Evolutionary conservation across 768 basidiomycete genomes (phyloP), one percentile per base, ranked within the genome.

Genomic region (Boletus subparvulus): DNA sequence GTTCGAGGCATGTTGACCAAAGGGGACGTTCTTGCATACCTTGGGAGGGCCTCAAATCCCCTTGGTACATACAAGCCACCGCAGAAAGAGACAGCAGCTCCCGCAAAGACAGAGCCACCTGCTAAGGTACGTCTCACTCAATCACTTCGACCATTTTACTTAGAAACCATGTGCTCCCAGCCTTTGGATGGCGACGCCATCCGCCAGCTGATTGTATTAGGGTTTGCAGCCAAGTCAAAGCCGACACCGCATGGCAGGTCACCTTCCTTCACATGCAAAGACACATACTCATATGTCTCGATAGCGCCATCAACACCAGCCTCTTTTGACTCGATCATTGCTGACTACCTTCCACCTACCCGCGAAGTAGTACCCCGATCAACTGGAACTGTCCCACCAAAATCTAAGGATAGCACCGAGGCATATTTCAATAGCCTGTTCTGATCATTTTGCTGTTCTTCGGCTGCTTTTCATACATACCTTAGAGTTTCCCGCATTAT

Each of bases 1-100:
- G 78, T 91, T 50, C 82, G 90, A 37, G 96, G 97, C 14, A 95
- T 94, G 88, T 72, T 98, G 58, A 98, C 95, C 47, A 98, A 98
- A 72, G 97, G 97, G 12, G 96, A 99, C 68, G 87, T 98, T 2
- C 80, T 99, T 30, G 77, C 92, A 3, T 86, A 84, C 73, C 78
- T 97, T 6, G 96, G 96, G 19, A 86, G 87, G 72, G 90, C 94
- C 19, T 86, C 86, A 12, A 78, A 80, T 36, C 90, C 93, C 1
- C 77, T 80, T 19, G 93, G 92, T 37, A 89, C 90, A 3, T 90
- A 79, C 74, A 87, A 86, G 68, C 78, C 78, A 61, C 61, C 74
- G 14, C 62, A 64, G 42, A 64, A 65, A 44, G 64, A 70, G 45
- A 48, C 62, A 75, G 57, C 62, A 56, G 13, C 52, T 47, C 54